Conservation (phyloP, 129 eudicot species). For the Artemisia argyi region DNA sequence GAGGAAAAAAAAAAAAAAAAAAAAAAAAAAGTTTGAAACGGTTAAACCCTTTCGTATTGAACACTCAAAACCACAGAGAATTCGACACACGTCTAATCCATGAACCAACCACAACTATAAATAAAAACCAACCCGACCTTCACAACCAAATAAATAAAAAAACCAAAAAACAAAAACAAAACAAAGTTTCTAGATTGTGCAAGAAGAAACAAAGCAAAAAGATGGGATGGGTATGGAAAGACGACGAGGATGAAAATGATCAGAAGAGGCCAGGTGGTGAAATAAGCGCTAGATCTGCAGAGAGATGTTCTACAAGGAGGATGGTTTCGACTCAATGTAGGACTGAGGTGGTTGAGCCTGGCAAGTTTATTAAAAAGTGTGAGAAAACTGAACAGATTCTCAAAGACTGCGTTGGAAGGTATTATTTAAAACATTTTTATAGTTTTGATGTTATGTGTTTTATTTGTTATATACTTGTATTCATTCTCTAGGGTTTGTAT, state of each 20-base stretch:
- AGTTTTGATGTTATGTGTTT: too few relatives aligned
- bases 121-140: not conserved
- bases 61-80: too few relatives aligned
- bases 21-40: too few relatives aligned
- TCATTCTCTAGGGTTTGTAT: too few relatives aligned
- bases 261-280: slow-evolving; percentile 19
- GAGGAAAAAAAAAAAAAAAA: too few relatives aligned
- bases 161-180: too few relatives aligned
- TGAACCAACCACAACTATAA: too few relatives aligned
- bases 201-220: slow-evolving; percentile 17
- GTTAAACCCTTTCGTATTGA: too few relatives aligned
- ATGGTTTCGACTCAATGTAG: slow-evolving; percentile 65
- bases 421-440: too few relatives aligned
- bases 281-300: slow-evolving; percentile 28
- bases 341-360: slow-evolving; percentile 91
- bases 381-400: slow-evolving; percentile 73
- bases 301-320: slow-evolving; percentile 63
- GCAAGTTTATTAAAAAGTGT: slow-evolving; percentile 79
- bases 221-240: slow-evolving; percentile 69
- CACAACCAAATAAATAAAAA: not conserved
- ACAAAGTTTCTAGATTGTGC: slow-evolving; percentile 42
- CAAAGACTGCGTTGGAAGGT: slow-evolving; percentile 81
- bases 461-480: too few relatives aligned
- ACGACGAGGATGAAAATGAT: slow-evolving; percentile 37
- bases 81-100: too few relatives aligned